Base-by-base conservation (phyloP, 1,284 basidiomycete species). In the Microbotryum intermedium region DNA sequence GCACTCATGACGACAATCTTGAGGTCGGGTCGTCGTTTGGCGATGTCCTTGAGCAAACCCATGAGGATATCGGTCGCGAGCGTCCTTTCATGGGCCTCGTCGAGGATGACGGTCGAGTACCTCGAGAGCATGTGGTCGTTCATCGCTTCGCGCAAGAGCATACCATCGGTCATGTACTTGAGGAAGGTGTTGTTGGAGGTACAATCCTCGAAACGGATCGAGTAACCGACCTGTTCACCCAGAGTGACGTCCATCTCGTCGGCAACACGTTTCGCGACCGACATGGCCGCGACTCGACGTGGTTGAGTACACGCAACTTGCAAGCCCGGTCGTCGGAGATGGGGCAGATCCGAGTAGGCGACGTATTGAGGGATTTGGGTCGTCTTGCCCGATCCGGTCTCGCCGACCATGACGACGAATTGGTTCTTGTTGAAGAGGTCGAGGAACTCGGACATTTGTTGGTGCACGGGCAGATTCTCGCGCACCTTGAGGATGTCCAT, bases 91-190 rank as follows among this genome's bases (percentile, higher is more conserved):
- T 99, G 95, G 7, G 91, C 95, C 79, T 98, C 95, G 75, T 99
- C 95, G 61, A 98, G 84, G 70, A 99, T 97, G 76, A 98, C 90
- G 20, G 92, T 95, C 39, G 90, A 93, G 77, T 99, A 99, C 13
- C 90, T 84, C 52, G 82, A 80, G 29, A 97, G 83, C 52, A 84
- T 82, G 34, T 89, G 87, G 75, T 98, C 95, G 76, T 94, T 90
- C 90, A 97, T 97, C 8, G 92, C 93, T 78, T 97, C 93, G 45
- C 93, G 86, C 29, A 95, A 81, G 25, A 78, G 73, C 92, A 97
- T 95, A 82, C 94, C 94, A 70, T 99, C 94, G 13, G 94, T 98
- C 93, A 98, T 97, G 79, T 98, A 97, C 75, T 94, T 93, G 69
- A 97, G 79, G 76, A 95, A 93, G 0, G 92, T 97, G 9, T 84